Base-by-base conservation (phyloP, 192 early-diverging fungal species). In the Coemansia sp. region DNA sequence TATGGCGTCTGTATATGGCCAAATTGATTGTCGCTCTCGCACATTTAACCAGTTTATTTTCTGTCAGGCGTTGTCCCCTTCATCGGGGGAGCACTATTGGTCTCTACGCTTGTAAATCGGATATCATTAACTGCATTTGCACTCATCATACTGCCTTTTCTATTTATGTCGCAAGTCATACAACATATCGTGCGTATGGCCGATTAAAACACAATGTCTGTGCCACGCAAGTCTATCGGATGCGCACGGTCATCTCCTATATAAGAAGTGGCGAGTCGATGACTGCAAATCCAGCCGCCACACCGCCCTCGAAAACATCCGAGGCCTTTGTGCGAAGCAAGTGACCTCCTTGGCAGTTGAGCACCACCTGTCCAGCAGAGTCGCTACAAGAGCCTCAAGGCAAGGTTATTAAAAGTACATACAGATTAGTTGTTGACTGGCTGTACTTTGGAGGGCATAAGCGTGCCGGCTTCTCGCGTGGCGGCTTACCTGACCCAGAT, bases 211-310 rank as follows among this genome's bases (percentile, higher is more conserved):
- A n/a, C n/a, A n/a, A n/a, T n/a, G n/a, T n/a, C n/a, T 25, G 10
- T 19, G 25, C 40, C 38, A 45, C 39, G 40, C 60, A 61, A 41
- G 31, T 29, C 40, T 25, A 29, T 29, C 25, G 11, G 6, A 42
- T 10, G 11, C 3, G n/a, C 39, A 8, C 40, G 40, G 5, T 41
- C 17, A 41, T 12, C 35, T 9, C 10, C 35, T 86, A 89, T 7
- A 93, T 65, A 22, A 96, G 77, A 32, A 95, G 70, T 25, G 91
- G 89, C 59, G 90, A 92, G 70, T 96, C 94, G 72, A 98, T 89
- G 12, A 98, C 96, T 25, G 92, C 90, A 85, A 92, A 96, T 62
- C 97, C 97, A 36, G 94, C 93, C 0, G 96, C 96, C 4, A 99
- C 96, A 14, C 97, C 97, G 20, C 97, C 97, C 76, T 99, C 97